phyloP scores from a whole-genome alignment of 306 rosid species.

The Cotoneaster glaucophyllus region DNA sequence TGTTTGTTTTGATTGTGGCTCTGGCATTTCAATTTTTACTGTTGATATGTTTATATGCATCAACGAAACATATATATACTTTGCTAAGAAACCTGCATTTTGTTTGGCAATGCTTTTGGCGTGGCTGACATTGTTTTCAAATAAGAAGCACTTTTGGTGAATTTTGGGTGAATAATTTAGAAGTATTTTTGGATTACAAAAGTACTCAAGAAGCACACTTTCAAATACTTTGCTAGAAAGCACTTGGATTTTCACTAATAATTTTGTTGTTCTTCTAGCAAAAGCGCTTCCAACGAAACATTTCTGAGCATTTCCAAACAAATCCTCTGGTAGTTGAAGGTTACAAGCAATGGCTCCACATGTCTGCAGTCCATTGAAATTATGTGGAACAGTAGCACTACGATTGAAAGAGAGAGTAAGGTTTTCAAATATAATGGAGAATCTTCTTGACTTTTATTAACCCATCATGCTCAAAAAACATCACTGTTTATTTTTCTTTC shows the following conservation, averaged over 20 bases:
- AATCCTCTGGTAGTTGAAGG: not conserved
- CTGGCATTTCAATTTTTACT: not conserved
- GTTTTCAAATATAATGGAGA: not conserved
- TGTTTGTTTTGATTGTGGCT: not conserved
- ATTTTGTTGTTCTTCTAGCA: not conserved
- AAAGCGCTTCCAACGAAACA: too few species aligned
- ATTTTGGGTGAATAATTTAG: too few species aligned
- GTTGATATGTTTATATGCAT: not conserved
- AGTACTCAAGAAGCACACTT: not conserved
- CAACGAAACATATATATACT: not conserved
- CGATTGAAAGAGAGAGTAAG: not conserved
- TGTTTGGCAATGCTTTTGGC: too few species aligned
- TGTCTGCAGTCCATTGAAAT: not conserved
- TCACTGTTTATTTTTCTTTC: too few species aligned
- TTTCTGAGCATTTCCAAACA: too few species aligned
- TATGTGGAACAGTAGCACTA: not conserved
- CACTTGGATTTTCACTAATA: not conserved
- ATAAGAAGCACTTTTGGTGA: not conserved
- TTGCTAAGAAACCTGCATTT: not conserved
- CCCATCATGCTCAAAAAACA: not conserved
- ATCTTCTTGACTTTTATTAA: not conserved
- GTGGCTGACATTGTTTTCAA: too few species aligned
- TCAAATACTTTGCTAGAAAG: not conserved
- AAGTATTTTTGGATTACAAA: not conserved
- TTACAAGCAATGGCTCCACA: not conserved